Evolutionary conservation across 768 basidiomycete species (phyloP).

Genomic region (Tulasnella sp.): DNA sequence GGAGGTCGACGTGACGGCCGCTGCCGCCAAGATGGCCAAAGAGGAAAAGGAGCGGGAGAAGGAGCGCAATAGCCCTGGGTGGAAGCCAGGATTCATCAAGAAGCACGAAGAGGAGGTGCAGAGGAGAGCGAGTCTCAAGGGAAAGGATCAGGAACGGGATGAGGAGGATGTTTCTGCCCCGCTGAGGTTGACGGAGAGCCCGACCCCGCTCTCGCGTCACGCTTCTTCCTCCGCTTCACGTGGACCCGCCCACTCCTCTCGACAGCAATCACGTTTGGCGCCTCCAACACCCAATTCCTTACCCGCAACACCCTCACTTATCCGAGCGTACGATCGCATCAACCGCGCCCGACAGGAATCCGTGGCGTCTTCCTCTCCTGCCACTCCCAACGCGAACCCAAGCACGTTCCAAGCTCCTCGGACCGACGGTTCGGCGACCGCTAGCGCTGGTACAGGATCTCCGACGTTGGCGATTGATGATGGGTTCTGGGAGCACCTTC

Average conservation of each 20-base stretch:
- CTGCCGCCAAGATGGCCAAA: not conserved
- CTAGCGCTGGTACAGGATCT: not conserved
- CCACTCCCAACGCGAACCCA: not conserved
- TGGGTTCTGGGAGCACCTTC: not conserved
- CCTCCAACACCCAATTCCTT: not conserved
- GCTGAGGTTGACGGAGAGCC: constrained; percentile 19
- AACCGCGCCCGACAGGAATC: constrained; percentile 16
- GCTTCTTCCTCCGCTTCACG: not conserved
- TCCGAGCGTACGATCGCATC: constrained; percentile 29
- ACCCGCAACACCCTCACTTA: constrained; percentile 17
- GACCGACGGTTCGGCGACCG: not conserved
- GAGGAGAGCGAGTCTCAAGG: not conserved
- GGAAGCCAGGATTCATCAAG: constrained; percentile 15
- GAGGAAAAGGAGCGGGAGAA: not conserved
- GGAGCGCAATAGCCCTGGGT: constrained; percentile 5
- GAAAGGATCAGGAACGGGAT: not conserved
- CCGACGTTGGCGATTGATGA: constrained; percentile 12
- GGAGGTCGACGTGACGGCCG: constrained; percentile 17
- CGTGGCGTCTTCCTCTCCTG: not conserved
- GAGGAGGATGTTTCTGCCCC: not conserved
- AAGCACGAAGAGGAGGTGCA: constrained; percentile 25
- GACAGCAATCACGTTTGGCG: not conserved
- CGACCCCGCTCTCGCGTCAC: constrained; percentile 17
- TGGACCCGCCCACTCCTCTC: not conserved
- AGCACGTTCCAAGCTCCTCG: not conserved